Evolutionary conservation across 1,139 yeast species (phyloP).

Genomic region (Saccharomyces uvarum): DNA sequence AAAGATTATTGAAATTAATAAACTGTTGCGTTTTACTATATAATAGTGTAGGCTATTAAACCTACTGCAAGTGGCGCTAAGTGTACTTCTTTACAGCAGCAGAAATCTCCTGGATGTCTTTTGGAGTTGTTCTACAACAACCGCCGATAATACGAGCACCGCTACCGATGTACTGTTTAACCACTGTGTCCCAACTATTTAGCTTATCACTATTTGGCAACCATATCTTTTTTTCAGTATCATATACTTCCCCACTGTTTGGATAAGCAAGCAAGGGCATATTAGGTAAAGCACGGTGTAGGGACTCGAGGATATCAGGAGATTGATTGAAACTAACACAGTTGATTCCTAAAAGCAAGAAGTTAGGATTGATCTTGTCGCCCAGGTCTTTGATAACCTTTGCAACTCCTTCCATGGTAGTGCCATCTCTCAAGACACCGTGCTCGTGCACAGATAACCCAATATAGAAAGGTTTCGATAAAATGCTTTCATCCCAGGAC

Average conservation of each 20-base stretch:
- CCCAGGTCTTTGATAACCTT: constrained; percentile 30
- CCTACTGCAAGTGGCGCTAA: not conserved
- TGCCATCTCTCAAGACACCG: constrained; percentile 27
- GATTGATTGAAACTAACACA: constrained; percentile 26
- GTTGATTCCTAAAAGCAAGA: constrained; percentile 23
- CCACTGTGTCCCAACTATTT: constrained; percentile 22
- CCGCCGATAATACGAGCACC: constrained; percentile 29
- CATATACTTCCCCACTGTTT: constrained; percentile 31
- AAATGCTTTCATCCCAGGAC: constrained; percentile 21
- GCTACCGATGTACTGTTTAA: constrained; percentile 14
- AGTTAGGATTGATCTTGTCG: constrained; percentile 31
- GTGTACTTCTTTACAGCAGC: constrained; percentile 12
- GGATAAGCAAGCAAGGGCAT: constrained; percentile 25
- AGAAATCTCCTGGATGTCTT: constrained; percentile 20
- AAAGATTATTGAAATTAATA: not conserved
- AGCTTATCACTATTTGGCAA: constrained; percentile 6
- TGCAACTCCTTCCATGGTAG: constrained; percentile 22
- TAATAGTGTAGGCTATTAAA: not conserved
- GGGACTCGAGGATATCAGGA: constrained; percentile 13
- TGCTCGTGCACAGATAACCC: constrained; percentile 23
- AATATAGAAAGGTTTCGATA: constrained; percentile 25
- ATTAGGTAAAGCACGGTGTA: constrained; percentile 18
- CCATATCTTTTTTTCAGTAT: constrained; percentile 23
- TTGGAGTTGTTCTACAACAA: constrained; percentile 29
- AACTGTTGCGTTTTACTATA: not conserved